Evolutionary conservation across 106 monocot genomes (phyloP).

Genomic region (Dendrobium catenatum): DNA sequence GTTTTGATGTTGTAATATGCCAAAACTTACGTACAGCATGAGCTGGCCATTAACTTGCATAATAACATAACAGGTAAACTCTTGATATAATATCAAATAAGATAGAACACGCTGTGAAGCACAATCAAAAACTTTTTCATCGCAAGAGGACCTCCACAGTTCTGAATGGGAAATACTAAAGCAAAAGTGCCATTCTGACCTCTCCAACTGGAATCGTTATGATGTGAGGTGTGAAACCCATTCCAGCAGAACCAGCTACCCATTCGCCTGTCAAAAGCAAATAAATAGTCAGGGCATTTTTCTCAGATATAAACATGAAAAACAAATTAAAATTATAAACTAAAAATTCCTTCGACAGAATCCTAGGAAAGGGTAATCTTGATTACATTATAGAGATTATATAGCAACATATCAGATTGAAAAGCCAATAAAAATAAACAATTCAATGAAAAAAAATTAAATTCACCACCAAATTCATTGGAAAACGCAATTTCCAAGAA

Average conservation of each 20-base stretch:
- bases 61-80: not conserved
- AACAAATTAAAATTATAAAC: not conserved
- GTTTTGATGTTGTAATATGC: not conserved
- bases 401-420: not conserved
- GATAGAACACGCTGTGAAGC: not conserved
- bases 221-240: slow-evolving; percentile 75
- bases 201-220: slow-evolving; percentile 64
- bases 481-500: not conserved
- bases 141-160: not conserved
- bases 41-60: not conserved
- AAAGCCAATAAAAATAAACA: not conserved
- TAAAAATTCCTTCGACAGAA: not conserved
- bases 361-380: not conserved
- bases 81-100: not conserved
- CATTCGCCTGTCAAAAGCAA: slow-evolving; percentile 50
- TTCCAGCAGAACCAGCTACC: slow-evolving; percentile 67
- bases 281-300: not conserved
- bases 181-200: slow-evolving; percentile 21
- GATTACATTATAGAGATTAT: not conserved
- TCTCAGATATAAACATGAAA: not conserved
- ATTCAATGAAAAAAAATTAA: not conserved
- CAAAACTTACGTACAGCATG: not conserved
- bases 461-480: not conserved
- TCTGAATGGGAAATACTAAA: not conserved
- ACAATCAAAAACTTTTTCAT: not conserved